These are phyloP conservation scores for Quercus lobata DNA, from an alignment of 331 rosid species.

Conservation along the genomic window DNA sequence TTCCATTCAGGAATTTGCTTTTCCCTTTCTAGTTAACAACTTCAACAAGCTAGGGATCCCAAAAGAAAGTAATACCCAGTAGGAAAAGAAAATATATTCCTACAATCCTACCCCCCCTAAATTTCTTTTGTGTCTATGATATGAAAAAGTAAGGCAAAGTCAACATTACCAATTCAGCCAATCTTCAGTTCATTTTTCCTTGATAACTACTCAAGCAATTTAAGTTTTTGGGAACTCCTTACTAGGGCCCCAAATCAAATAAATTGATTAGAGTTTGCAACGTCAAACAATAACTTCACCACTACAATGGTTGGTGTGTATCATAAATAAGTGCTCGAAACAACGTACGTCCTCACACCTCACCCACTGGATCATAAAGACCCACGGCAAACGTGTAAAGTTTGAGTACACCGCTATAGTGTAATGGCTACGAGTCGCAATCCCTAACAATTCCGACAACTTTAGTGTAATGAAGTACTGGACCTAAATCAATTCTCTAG, in stretches of 20 bases:
- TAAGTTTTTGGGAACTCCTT: neutral
- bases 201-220: too few relatives aligned
- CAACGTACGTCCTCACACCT: neutral
- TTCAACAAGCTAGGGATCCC: slow-evolving; percentile 30
- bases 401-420: too few relatives aligned
- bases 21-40: slow-evolving; percentile 17
- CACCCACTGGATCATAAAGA: slow-evolving; percentile 4
- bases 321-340: slow-evolving; percentile 30
- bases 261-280: too few relatives aligned
- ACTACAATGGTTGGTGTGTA: slow-evolving; percentile 38
- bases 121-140: neutral
- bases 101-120: neutral
- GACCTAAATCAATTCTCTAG: too few relatives aligned
- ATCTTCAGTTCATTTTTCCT: too few relatives aligned
- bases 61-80: neutral
- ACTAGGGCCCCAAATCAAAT: too few relatives aligned
- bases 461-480: too few relatives aligned
- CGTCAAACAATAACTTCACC: slow-evolving; percentile 2
- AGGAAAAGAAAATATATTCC: neutral
- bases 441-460: accelerated
- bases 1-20: neutral
- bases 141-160: neutral
- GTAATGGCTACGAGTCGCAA: too few relatives aligned
- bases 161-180: neutral
- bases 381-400: neutral